Evolutionary conservation across 2,329 filamentous ascomycete genomes (phyloP).

Genomic region (Phaeosphaeria sp.): DNA sequence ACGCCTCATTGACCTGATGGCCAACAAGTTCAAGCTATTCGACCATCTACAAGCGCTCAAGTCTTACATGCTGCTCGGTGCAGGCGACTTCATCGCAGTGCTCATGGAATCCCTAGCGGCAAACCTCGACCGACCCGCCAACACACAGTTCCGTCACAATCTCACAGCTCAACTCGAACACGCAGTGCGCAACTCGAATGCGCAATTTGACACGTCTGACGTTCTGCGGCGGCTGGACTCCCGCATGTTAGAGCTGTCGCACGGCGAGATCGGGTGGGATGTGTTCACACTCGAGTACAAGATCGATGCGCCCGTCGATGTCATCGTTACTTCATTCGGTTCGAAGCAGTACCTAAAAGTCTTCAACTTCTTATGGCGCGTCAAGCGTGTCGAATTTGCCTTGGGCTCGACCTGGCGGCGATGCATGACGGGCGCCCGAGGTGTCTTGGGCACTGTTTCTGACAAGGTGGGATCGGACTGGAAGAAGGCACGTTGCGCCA

Average conservation of each 20-base stretch:
- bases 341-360: constrained; percentile 97
- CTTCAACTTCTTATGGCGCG: constrained; percentile 98
- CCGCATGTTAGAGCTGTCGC: constrained; percentile 95
- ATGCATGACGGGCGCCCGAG: constrained; percentile 92
- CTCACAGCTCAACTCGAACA: constrained; percentile 98
- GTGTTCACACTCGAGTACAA: constrained; percentile 99
- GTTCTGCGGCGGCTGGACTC: constrained; percentile 91
- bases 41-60: constrained; percentile 91
- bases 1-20: constrained; percentile 90
- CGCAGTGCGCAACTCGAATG: constrained; percentile 95
- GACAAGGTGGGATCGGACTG: constrained; percentile 78
- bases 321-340: constrained; percentile 95
- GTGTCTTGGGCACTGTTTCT: constrained; percentile 82
- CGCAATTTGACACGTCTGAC: constrained; percentile 91
- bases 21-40: constrained; percentile 91
- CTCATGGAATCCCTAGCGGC: constrained; percentile 95
- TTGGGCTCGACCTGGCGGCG: constrained; percentile 90
- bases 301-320: constrained; percentile 93
- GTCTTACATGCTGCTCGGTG: constrained; percentile 90
- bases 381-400: constrained; percentile 96
- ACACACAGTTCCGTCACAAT: constrained; percentile 94
- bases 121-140: constrained; percentile 93
- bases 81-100: constrained; percentile 95
- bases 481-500: constrained; percentile 86
- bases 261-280: constrained; percentile 98